phyloP scores from a whole-genome alignment of 2,329 filamentous ascomycete genomes.

The Xylaria sp. region DNA sequence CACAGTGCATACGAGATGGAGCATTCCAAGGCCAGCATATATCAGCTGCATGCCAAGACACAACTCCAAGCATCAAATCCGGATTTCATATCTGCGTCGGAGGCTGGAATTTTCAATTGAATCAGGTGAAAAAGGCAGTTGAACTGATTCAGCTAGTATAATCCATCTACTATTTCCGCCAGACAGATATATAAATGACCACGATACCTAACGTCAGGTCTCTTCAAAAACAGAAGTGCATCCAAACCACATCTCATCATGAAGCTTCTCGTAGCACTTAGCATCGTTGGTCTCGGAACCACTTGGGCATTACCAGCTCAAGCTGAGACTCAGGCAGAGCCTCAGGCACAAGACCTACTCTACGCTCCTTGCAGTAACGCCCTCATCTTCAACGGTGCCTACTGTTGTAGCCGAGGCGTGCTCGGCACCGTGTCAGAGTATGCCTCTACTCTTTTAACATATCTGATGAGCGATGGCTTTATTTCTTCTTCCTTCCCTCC shows the following conservation, averaged over 20 bases:
- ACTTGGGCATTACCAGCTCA: not conserved
- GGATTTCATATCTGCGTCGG: constrained; percentile 1
- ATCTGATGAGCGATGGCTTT: not conserved
- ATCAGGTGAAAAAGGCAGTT: not conserved
- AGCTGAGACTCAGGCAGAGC: not conserved
- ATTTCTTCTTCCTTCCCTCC: not conserved
- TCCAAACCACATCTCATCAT: constrained; percentile 8
- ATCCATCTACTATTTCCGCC: not conserved
- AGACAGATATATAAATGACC: constrained; percentile 2
- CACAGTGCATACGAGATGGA: not conserved
- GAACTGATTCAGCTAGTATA: not conserved
- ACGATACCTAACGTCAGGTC: not conserved
- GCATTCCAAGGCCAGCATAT: constrained; percentile 9
- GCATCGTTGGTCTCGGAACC: not conserved
- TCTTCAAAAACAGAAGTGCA: not conserved
- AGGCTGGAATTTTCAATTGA: not conserved
- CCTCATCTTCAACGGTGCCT: not conserved
- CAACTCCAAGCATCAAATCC: not conserved
- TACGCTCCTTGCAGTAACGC: constrained; percentile 8
- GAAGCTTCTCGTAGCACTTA: not conserved
- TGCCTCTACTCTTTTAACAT: not conserved
- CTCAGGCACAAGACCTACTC: not conserved
- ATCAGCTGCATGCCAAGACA: constrained; percentile 13
- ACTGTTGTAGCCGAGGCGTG: not conserved
- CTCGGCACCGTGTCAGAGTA: constrained; percentile 12